These are phyloP conservation scores for Sporothrix euskadiensis DNA, from an alignment of 2,329 filamentous ascomycete genomes.

Conservation along the genomic window DNA sequence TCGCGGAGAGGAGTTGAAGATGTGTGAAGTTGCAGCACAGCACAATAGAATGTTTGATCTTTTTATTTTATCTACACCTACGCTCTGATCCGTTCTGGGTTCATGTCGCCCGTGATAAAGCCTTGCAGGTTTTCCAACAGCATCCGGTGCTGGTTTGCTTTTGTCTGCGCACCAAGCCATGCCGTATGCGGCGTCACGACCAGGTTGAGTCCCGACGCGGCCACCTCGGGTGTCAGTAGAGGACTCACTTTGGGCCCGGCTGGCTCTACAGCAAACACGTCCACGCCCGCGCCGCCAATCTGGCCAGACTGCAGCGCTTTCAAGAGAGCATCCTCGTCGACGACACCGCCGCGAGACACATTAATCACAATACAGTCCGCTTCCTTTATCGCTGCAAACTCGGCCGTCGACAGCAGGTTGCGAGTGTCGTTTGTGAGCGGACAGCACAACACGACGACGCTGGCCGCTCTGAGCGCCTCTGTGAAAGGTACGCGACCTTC, in stretches of 20 bases:
- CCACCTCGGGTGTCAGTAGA: slow-evolving; percentile 24
- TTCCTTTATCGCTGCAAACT: slow-evolving; percentile 32
- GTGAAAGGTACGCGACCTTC: slow-evolving; percentile 33
- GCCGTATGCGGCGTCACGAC: slow-evolving; percentile 32
- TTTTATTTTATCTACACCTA: neutral
- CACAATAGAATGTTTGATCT: neutral
- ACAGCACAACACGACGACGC: slow-evolving; percentile 39
- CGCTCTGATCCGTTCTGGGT: slow-evolving; percentile 21
- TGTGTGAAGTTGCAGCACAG: neutral
- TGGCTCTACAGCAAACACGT: slow-evolving; percentile 42
- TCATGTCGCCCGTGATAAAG: slow-evolving; percentile 20
- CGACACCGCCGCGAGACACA: slow-evolving; percentile 39
- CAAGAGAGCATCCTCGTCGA: slow-evolving; percentile 42
- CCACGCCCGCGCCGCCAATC: slow-evolving; percentile 40
- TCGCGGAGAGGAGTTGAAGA: neutral
- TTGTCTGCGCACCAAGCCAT: slow-evolving; percentile 31
- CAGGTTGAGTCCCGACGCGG: slow-evolving; percentile 26
- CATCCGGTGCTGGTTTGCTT: slow-evolving; percentile 26
- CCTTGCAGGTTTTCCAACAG: slow-evolving; percentile 30
- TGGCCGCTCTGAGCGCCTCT: slow-evolving; percentile 37
- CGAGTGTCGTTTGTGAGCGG: slow-evolving; percentile 37
- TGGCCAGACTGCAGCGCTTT: slow-evolving; percentile 37
- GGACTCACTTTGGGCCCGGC: slow-evolving; percentile 31
- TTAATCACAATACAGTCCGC: slow-evolving; percentile 38
- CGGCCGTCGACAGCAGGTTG: slow-evolving; percentile 33